Base-by-base conservation (phyloP, 2,329 filamentous ascomycete species). In the Byssothecium circinans region DNA sequence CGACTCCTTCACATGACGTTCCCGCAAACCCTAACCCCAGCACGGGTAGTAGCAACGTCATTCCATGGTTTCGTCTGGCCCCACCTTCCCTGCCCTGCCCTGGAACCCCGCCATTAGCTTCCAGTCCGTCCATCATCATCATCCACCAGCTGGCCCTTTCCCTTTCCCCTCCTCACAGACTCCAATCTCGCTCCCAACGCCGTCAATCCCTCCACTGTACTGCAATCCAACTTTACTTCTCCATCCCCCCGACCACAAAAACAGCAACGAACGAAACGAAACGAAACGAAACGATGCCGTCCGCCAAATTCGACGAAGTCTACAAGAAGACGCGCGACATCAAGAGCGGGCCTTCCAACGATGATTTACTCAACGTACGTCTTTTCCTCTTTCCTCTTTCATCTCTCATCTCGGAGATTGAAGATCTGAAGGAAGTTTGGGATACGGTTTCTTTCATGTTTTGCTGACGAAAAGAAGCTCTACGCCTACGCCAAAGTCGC, bases 311-410 rank as follows among this genome's bases (percentile, higher is more conserved):
- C 62, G 56, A 59, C 43, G 57, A 66, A 35, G 55, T 57, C 50
- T 70, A 64, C 57, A 43, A 62, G 32, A 64, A 68, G 50, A 54
- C 64, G 47, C 59, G 53, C 53, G 52, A 57, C 43, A 66, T 69
- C 55, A 62, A 60, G 49, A 50, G 48, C 22, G 56, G 58, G 2
- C 67, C 65, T 8, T 61, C 47, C 49, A 67, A 70, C 41, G 64
- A 66, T 23, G 64, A 70, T 51, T 55, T 63, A 56, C 82, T 90
- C 61, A 73, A 83, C 64, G 79, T 75, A 66, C 29, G 61, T 45
- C 8, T 22, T 12, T 39, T 17, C 22, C 15, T 37, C 35, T 2
- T 19, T 15, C 8, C 27, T 22, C 25, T 27, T 27, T 34, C 22
- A 39, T 36, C 18, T 43, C 17, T 14, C 23, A 22, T 25, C 23